Percentiles rank a stretch among this genome's conserved stretches.
These are phyloP conservation scores for Citrus australasica DNA, from an alignment of 345 rosid species.

Conservation along the genomic window DNA sequence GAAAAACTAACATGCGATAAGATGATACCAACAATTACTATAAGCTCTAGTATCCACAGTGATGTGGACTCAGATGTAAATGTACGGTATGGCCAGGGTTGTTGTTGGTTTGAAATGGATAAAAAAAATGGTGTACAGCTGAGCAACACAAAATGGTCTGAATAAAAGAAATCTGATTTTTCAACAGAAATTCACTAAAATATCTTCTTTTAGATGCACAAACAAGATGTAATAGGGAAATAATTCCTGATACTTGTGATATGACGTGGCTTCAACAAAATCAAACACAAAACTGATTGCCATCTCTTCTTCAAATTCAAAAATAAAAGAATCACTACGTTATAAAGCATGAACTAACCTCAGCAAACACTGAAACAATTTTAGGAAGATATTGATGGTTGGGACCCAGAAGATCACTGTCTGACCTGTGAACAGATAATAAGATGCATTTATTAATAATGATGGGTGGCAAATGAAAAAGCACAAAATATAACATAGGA, in stretches of 20 bases:
- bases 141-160: no score
- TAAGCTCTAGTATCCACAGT: no score
- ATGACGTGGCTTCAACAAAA: neutral
- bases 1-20: neutral
- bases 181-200: no score
- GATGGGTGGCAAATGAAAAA: neutral
- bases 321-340: neutral
- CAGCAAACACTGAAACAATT: constrained; percentile 84
- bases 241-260: neutral
- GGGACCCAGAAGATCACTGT: constrained; percentile 78
- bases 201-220: no score
- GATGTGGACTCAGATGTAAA: no score
- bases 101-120: no score
- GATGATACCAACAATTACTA: no score
- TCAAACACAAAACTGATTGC: neutral
- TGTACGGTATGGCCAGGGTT: no score
- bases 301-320: neutral
- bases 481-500: neutral
- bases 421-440: constrained; percentile 60
- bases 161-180: no score
- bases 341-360: constrained; percentile 48
- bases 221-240: neutral
- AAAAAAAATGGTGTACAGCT: no score
- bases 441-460: neutral
- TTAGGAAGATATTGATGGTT: constrained; percentile 86